These are phyloP conservation scores for Alloascoidea africana DNA, from an alignment of 805 yeast genomes.

Conservation along the genomic window DNA sequence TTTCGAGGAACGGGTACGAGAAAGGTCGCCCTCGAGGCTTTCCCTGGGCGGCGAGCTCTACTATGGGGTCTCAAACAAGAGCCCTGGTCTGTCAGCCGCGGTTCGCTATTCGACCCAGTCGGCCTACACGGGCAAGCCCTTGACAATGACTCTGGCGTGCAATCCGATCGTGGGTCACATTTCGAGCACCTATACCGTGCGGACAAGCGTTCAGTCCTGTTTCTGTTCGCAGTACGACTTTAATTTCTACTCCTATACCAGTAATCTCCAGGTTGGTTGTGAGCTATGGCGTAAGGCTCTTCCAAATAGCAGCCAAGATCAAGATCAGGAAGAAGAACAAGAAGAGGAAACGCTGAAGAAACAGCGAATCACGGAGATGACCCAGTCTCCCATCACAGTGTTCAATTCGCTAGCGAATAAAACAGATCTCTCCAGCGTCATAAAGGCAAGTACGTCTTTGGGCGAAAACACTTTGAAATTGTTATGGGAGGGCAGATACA, in stretches of 20 bases:
- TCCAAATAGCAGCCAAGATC: not conserved
- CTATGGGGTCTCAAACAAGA: constrained; percentile 71
- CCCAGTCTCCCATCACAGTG: not conserved
- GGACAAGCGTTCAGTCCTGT: constrained; percentile 54
- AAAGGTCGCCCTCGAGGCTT: constrained; percentile 30
- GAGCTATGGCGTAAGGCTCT: constrained; percentile 51
- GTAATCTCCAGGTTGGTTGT: constrained; percentile 75
- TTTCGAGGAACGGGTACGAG: constrained; percentile 10
- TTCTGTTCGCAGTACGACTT: constrained; percentile 80
- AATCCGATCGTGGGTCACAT: constrained; percentile 88
- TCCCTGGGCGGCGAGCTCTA: constrained; percentile 79
- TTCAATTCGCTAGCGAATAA: constrained; percentile 3
- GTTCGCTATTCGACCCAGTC: constrained; percentile 75
- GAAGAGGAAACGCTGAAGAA: not conserved
- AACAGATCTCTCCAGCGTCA: constrained; percentile 36
- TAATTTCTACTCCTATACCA: constrained; percentile 79
- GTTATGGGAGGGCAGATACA: constrained; percentile 80
- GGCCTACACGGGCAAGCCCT: constrained; percentile 75
- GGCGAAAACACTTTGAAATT: constrained; percentile 44
- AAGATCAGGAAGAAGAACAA: constrained; percentile 7
- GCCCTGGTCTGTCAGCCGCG: constrained; percentile 87
- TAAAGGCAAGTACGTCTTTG: constrained; percentile 59
- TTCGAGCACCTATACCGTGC: constrained; percentile 76
- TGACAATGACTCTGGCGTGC: constrained; percentile 71
- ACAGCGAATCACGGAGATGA: too few species aligned